A percentile compares a stretch with the other conserved stretches of the same genome.
Conservation (phyloP, 371 early-diverging fungal species). For the Haplosporangium sp. region DNA sequence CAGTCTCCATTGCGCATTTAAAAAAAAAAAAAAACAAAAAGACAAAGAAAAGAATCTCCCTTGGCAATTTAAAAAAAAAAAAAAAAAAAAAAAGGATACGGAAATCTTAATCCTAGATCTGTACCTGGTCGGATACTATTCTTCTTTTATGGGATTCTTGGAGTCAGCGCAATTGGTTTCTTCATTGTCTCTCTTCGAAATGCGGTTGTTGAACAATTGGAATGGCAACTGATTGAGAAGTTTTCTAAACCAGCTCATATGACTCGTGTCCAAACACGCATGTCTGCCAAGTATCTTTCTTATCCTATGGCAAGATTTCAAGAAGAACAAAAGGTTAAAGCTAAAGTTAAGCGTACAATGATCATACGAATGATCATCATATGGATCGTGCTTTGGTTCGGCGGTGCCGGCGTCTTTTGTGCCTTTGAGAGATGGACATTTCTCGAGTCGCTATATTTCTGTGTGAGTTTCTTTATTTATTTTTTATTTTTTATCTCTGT, state of each 20-base stretch:
- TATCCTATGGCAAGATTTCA: constrained; percentile 36
- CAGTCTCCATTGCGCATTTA: not conserved
- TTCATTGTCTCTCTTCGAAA: constrained; percentile 50
- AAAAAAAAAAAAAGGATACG: constrained; percentile 28
- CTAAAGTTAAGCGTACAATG: constrained; percentile 44
- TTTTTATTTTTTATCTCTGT: not conserved
- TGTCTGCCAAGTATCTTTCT: constrained; percentile 43
- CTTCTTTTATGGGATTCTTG: constrained; percentile 40
- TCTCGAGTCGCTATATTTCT: constrained; percentile 49
- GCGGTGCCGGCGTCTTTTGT: constrained; percentile 53
- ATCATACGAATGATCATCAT: constrained; percentile 37
- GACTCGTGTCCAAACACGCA: constrained; percentile 44
- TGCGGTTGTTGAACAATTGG: constrained; percentile 49
- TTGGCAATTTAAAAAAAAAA: too few relatives aligned
- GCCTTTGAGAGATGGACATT: constrained; percentile 42
- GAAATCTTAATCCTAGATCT: constrained; percentile 40
- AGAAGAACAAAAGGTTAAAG: constrained; percentile 41
- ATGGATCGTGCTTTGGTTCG: constrained; percentile 51
- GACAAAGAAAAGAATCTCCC: too few relatives aligned
- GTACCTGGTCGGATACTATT: constrained; percentile 32
- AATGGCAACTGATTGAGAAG: constrained; percentile 42
- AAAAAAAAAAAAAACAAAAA: not conserved
- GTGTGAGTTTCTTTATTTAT: constrained; percentile 14
- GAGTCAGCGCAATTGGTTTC: constrained; percentile 41
- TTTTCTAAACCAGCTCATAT: constrained; percentile 43